Percentiles rank a stretch among this genome's conserved stretches.
These are phyloP conservation scores for Backusella psychrophila DNA, from an alignment of 192 early-diverging fungal genomes.

Conservation along the genomic window DNA sequence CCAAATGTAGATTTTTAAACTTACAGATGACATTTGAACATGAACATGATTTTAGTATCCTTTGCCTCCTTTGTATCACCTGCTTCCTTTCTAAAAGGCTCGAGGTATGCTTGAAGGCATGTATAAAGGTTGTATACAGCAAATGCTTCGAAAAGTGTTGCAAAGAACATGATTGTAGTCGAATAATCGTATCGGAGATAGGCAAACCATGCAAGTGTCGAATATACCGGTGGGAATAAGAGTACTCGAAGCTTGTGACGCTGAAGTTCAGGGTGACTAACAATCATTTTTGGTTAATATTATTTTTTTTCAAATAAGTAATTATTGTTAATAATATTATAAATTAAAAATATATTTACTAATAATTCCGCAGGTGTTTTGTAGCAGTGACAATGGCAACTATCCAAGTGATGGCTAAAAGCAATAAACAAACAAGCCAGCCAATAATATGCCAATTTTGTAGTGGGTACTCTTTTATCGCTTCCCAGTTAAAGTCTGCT, in stretches of 20 bases:
- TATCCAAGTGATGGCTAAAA: slow-evolving; percentile 26
- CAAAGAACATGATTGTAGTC: slow-evolving; percentile 36
- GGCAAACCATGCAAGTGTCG: slow-evolving; percentile 31
- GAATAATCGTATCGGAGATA: slow-evolving; percentile 26
- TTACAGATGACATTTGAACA: slow-evolving; percentile 33
- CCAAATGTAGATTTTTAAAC: neutral
- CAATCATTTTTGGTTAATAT: neutral
- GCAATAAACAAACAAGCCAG: slow-evolving; percentile 23
- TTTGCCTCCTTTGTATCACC: slow-evolving; percentile 15
- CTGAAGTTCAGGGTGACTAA: slow-evolving; percentile 35
- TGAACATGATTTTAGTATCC: slow-evolving; percentile 25
- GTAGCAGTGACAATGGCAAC: slow-evolving; percentile 6
- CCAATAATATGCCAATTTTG: slow-evolving; percentile 30
- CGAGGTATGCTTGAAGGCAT: slow-evolving; percentile 29
- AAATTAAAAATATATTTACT: slow-evolving; percentile 22
- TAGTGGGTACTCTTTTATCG: neutral
- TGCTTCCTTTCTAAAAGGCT: slow-evolving; percentile 30
- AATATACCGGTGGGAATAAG: slow-evolving; percentile 33
- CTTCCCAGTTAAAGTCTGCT: neutral
- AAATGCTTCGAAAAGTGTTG: slow-evolving; percentile 33
- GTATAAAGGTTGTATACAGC: slow-evolving; percentile 38
- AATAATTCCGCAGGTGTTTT: slow-evolving; percentile 29
- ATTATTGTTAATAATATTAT: neutral
- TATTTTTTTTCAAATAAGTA: neutral
- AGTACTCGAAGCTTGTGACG: slow-evolving; percentile 35